Evolutionary conservation across 2,329 filamentous ascomycete genomes (phyloP).

Genomic region (Cladophialophora immunda): DNA sequence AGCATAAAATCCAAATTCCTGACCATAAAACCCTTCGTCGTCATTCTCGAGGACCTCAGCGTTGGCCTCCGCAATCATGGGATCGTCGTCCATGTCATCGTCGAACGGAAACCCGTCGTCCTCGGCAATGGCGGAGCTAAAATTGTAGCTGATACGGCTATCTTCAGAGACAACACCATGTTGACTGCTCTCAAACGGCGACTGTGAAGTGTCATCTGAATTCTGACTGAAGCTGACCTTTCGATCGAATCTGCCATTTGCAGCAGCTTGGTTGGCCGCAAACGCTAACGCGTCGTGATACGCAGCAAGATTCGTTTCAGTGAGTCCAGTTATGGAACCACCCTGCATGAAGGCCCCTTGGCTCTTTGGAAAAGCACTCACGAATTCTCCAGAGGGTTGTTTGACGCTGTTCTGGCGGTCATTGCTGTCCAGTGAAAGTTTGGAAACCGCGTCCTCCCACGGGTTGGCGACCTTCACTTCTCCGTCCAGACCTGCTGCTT

Average conservation of each 20-base stretch:
- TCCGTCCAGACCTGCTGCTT: slow-evolving; percentile 17
- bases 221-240: slow-evolving; percentile 59
- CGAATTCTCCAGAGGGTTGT: neutral
- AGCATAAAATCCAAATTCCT: slow-evolving; percentile 96
- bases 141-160: slow-evolving; percentile 58
- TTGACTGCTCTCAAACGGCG: slow-evolving; percentile 50
- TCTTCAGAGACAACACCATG: slow-evolving; percentile 60
- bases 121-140: slow-evolving; percentile 50
- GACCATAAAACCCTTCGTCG: slow-evolving; percentile 91
- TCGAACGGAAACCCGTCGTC: slow-evolving; percentile 63
- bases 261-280: slow-evolving; percentile 78
- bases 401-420: neutral
- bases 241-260: slow-evolving; percentile 77
- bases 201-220: slow-evolving; percentile 48
- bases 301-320: slow-evolving; percentile 68
- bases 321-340: slow-evolving; percentile 48
- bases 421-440: neutral
- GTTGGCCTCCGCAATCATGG: slow-evolving; percentile 93
- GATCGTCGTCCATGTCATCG: slow-evolving; percentile 80
- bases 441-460: slow-evolving; percentile 3
- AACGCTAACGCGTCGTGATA: slow-evolving; percentile 87
- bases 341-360: slow-evolving; percentile 14
- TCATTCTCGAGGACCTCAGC: slow-evolving; percentile 92
- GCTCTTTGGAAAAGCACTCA: slow-evolving; percentile 1
- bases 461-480: slow-evolving; percentile 23